phyloP scores from a whole-genome alignment of 139 green algal species.

The Eudorina sp. region DNA sequence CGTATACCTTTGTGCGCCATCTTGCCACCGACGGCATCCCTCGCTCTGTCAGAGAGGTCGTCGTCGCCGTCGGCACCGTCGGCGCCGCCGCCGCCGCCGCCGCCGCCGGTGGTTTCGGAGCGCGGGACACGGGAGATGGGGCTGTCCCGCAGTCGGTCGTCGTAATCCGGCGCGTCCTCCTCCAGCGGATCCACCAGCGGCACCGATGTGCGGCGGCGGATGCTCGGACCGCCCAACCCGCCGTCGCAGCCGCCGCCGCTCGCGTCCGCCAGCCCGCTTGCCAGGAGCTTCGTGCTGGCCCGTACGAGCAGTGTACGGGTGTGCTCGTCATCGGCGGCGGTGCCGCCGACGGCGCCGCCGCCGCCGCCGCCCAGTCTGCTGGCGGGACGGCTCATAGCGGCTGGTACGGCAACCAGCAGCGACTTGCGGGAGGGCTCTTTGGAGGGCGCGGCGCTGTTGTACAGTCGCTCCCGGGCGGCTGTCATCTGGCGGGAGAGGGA shows the following conservation, averaged over 20 bases:
- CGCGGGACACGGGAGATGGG: neutral
- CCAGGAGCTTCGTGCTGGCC: neutral
- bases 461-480: neutral
- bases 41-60: too few species aligned
- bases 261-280: neutral
- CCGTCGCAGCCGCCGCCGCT: too few species aligned
- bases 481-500: neutral
- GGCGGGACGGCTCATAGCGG: neutral
- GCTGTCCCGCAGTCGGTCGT: neutral
- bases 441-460: neutral
- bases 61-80: neutral
- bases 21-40: too few species aligned
- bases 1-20: too few species aligned
- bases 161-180: neutral
- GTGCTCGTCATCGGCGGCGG: neutral
- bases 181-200: neutral
- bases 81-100: too few species aligned
- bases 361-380: neutral
- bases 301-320: neutral
- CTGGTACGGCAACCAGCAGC: neutral
- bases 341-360: too few species aligned
- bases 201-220: neutral
- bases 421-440: neutral
- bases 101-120: neutral
- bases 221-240: too few species aligned